Evolutionary conservation across 495 filamentous ascomycete genomes (phyloP).

Genomic region (Xylaria bambusicola): DNA sequence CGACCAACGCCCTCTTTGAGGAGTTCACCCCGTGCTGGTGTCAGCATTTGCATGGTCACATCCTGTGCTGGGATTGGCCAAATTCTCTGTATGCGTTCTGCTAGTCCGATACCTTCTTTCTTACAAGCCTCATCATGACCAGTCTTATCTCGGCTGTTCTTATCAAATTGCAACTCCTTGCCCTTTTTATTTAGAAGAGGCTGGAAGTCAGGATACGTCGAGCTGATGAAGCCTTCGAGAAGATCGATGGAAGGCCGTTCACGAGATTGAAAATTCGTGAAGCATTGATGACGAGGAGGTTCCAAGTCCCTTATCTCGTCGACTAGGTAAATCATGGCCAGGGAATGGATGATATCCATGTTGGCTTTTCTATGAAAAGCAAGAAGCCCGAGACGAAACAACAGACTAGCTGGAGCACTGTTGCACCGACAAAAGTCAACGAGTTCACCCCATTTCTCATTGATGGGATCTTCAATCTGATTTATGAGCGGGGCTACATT

Average conservation of each 20-base stretch:
- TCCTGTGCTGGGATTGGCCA: constrained; percentile 38
- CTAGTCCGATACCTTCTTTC: constrained; percentile 30
- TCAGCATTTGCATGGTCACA: constrained; percentile 6
- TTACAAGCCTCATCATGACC: constrained; percentile 31
- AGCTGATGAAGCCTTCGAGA: constrained; percentile 25
- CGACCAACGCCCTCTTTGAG: neutral
- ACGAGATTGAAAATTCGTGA: constrained; percentile 34
- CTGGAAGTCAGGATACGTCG: constrained; percentile 16
- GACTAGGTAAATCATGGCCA: constrained; percentile 34
- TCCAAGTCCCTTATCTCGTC: constrained; percentile 27
- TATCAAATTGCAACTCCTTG: neutral
- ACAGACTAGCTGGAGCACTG: constrained; percentile 23
- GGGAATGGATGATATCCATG: constrained; percentile 31
- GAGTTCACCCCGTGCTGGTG: neutral
- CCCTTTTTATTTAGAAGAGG: neutral
- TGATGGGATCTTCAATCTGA: constrained; percentile 37
- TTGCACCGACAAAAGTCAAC: constrained; percentile 37
- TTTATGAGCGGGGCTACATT: constrained; percentile 31
- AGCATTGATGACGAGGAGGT: constrained; percentile 31
- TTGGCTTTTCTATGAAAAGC: constrained; percentile 27
- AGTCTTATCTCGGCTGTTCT: constrained; percentile 22
- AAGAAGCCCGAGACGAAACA: constrained; percentile 33
- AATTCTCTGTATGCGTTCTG: constrained; percentile 29
- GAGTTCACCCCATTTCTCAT: constrained; percentile 40
- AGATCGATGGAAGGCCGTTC: constrained; percentile 30